A percentile compares a stretch with the other conserved stretches of the same genome.
phyloP scores from a whole-genome alignment of 2,329 filamentous ascomycete genomes.

The Colletotrichum sp. region DNA sequence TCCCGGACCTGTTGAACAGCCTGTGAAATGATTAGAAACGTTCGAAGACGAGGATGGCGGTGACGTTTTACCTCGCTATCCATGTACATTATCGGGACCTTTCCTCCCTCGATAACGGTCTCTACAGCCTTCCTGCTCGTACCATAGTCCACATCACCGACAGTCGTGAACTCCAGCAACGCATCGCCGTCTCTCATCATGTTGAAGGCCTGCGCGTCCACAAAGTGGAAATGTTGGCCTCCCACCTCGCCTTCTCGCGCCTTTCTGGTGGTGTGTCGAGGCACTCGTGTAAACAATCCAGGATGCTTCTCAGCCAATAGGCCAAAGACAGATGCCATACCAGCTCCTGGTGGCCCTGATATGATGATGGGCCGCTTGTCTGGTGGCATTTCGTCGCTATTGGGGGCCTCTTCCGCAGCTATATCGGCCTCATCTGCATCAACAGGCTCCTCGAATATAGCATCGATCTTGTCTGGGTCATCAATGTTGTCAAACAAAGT shows the following conservation, averaged over 20 bases:
- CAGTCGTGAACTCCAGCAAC: conserved; percentile 60
- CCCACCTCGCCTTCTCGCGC: conserved; percentile 55
- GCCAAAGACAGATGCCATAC: conserved; percentile 68
- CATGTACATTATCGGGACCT: conserved; percentile 64
- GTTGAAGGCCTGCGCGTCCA: conserved; percentile 60
- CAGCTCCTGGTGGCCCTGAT: conserved; percentile 66
- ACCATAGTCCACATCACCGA: conserved; percentile 57
- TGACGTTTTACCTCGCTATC: conserved; percentile 52
- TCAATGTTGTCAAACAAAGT: conserved; percentile 87
- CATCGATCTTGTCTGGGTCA: conserved; percentile 73
- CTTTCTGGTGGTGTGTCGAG: conserved; percentile 59
- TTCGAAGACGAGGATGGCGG: not conserved
- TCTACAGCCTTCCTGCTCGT: conserved; percentile 61
- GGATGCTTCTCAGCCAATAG: conserved; percentile 68
- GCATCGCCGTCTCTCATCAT: conserved; percentile 64
- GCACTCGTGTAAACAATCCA: conserved; percentile 66
- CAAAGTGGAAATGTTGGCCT: conserved; percentile 60
- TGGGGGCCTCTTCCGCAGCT: conserved; percentile 33
- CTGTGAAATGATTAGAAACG: conserved; percentile 35
- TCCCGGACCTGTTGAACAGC: conserved; percentile 63
- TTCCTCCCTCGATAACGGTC: conserved; percentile 55
- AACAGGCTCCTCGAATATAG: conserved; percentile 57
- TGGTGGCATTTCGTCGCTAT: conserved; percentile 42
- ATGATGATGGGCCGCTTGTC: conserved; percentile 67
- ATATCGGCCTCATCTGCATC: conserved; percentile 41